Evolutionary conservation across 257 asterid genomes (phyloP).

Genomic region (Solanum commersonii): DNA sequence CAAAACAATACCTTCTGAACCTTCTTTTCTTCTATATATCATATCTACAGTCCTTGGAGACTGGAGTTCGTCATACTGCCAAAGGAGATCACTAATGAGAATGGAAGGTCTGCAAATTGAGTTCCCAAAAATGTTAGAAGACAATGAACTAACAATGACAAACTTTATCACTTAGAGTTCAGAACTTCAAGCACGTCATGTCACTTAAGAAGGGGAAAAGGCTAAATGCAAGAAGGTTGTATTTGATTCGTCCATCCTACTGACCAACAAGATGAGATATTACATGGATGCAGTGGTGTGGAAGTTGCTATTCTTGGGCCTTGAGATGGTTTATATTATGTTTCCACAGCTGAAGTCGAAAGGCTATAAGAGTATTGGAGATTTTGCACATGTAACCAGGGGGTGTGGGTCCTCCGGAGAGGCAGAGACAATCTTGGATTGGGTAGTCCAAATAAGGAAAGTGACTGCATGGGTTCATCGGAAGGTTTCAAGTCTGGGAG

Average conservation of each 20-base stretch:
- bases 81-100: conserved; percentile 72
- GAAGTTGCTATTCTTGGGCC: not conserved
- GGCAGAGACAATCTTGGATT: not conserved
- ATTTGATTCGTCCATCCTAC: not conserved
- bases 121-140: conserved; percentile 3
- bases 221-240: not conserved
- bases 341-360: not conserved
- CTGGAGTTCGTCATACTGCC: conserved; percentile 47
- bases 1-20: conserved; percentile 38
- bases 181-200: not conserved
- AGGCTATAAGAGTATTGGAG: not conserved
- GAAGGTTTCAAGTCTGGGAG: not conserved
- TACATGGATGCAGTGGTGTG: not conserved
- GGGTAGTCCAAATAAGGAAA: not conserved
- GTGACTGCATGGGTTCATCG: not conserved
- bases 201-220: not conserved
- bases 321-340: not conserved
- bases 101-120: conserved; percentile 63
- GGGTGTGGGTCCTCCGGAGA: not conserved
- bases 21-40: conserved; percentile 38
- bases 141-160: not conserved
- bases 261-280: not conserved
- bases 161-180: not conserved
- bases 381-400: not conserved
- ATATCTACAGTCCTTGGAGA: conserved; percentile 34